Base-by-base conservation (phyloP, 1,139 yeast species). In the Lodderomyces oxycetoniae region DNA sequence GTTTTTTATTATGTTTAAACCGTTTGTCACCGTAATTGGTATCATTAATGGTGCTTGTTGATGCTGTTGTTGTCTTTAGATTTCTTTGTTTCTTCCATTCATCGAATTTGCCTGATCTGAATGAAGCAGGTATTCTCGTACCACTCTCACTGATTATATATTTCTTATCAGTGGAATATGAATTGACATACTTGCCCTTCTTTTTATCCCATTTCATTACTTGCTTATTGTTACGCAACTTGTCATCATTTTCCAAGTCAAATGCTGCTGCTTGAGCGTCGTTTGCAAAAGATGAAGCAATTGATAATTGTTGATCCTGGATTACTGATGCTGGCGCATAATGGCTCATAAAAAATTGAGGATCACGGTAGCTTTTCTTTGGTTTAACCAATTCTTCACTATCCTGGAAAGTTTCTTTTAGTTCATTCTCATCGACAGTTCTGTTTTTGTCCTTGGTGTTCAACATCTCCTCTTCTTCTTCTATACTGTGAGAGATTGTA, bases 81-180 rank as follows among this genome's bases (percentile, higher is more conserved):
- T 78, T 80, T 56, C 88, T 76, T 29, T 78, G 77, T 46, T 79
- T 73, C 53, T 81, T 83, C 98, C 97, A 91, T 34, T 81, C 82
- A 39, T 88, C 96, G 52, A 77, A 91, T 48, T 88, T 79, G 36
- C 99, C 99, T 4, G 95, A 81, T 52, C 86, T 73, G 61, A 81
- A 88, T 14, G 94, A 73, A 1, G 98, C 98, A 4, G 98, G 96
- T 37, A 93, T 79, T 57, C 77, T 78, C 50, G 85, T 89, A 6
- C 99, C 99, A 57, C 87, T 81, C 57, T 93, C 99, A 44, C 97
- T 95, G 45, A 88, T 82, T 49, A 93, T 91, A 57, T 72, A 91
- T 61, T 86, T 89, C 56, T 81, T 77, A 51, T 85, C 91, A 17
- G 83, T 74, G 39, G 93, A 85, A 48, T 77, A 79, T 13, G 86